Conservation (phyloP, 2,329 filamentous ascomycete species). For the Westerdykella ornata region DNA sequence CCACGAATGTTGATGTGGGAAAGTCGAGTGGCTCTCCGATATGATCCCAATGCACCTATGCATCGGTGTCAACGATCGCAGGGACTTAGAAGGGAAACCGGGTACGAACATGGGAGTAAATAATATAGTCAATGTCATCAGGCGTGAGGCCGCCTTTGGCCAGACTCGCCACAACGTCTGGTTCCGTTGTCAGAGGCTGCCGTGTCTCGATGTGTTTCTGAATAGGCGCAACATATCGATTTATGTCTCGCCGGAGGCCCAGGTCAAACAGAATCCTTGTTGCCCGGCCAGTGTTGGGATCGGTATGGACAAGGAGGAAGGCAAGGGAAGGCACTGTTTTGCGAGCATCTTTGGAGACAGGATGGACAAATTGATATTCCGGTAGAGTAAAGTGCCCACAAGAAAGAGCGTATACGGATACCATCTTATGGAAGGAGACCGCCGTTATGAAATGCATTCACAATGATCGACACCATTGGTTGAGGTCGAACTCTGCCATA, state of each 20-base stretch:
- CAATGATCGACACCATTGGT: too few species aligned
- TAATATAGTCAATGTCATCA: slow-evolving; percentile 38
- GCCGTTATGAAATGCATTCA: too few species aligned
- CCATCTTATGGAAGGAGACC: slow-evolving; percentile 2
- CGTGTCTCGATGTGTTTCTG: slow-evolving; percentile 44
- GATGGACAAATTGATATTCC: slow-evolving; percentile 44
- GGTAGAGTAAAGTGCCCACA: slow-evolving; percentile 43
- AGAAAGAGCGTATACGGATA: slow-evolving; percentile 36
- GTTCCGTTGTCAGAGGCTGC: slow-evolving; percentile 38
- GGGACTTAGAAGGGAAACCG: not conserved
- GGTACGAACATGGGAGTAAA: slow-evolving; percentile 37
- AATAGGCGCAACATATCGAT: slow-evolving; percentile 41
- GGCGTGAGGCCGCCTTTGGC: slow-evolving; percentile 31
- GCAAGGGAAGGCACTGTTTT: slow-evolving; percentile 49
- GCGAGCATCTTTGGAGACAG: slow-evolving; percentile 39
- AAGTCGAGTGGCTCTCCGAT: slow-evolving; percentile 39
- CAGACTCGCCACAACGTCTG: slow-evolving; percentile 38
- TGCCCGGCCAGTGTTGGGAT: slow-evolving; percentile 28
- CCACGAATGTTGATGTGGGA: slow-evolving; percentile 33
- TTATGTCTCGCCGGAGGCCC: slow-evolving; percentile 44
- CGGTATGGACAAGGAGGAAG: slow-evolving; percentile 49
- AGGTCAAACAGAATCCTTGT: slow-evolving; percentile 50
- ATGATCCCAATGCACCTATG: slow-evolving; percentile 40
- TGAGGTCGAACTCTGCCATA: too few species aligned
- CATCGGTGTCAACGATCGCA: not conserved